Evolutionary conservation across 1,284 basidiomycete genomes (phyloP).

Genomic region (Ganoderma boninense): DNA sequence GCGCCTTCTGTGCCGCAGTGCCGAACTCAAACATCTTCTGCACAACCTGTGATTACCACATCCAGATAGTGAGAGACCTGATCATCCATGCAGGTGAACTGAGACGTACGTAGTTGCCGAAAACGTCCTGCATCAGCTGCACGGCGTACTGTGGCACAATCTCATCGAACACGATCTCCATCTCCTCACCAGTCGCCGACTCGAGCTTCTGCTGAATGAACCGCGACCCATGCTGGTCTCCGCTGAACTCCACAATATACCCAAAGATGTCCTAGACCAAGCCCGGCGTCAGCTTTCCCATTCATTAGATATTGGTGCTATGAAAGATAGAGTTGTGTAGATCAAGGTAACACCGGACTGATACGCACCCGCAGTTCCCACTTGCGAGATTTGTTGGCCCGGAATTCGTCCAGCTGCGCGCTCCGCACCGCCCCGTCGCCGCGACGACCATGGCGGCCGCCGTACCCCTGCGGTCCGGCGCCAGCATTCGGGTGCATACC

Average conservation of each 20-base stretch:
- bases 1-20: constrained; percentile 76
- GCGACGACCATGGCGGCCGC: constrained; percentile 36
- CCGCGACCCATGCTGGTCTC: constrained; percentile 93
- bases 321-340: constrained; percentile 24
- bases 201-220: constrained; percentile 91
- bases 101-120: constrained; percentile 90
- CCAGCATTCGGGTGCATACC: constrained; percentile 47
- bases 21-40: constrained; percentile 97
- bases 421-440: constrained; percentile 66
- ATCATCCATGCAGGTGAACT: constrained; percentile 5
- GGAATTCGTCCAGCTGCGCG: constrained; percentile 84
- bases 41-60: constrained; percentile 69
- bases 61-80: constrained; percentile 11
- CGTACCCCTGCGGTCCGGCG: constrained; percentile 38
- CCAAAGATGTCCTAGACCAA: constrained; percentile 81
- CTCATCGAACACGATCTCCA: constrained; percentile 89
- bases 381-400: constrained; percentile 78
- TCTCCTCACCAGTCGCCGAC: constrained; percentile 79
- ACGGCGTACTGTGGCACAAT: constrained; percentile 82
- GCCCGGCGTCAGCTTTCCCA: constrained; percentile 22
- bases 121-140: constrained; percentile 92
- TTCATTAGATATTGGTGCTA: not conserved
- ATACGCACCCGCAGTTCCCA: constrained; percentile 81
- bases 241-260: constrained; percentile 91
- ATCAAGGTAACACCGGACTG: not conserved